These are phyloP conservation scores for Xenosphaeropsis pyriputrescens DNA, from an alignment of 2,329 filamentous ascomycete genomes.

Conservation along the genomic window DNA sequence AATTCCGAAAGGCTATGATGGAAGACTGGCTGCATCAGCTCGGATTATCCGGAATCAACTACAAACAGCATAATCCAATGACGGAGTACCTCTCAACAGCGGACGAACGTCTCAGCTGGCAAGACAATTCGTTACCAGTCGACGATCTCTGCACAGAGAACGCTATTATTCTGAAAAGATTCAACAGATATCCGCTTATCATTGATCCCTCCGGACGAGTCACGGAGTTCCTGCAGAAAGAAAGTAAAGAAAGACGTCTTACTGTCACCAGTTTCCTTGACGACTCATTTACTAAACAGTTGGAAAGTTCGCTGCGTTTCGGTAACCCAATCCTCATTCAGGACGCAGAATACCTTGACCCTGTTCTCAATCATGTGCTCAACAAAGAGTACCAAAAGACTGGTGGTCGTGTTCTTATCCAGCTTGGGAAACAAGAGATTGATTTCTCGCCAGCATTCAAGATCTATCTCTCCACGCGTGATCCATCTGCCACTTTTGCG, in stretches of 20 bases:
- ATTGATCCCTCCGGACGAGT: conserved; percentile 94
- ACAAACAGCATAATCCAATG: conserved; percentile 85
- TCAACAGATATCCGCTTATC: conserved; percentile 96
- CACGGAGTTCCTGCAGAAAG: conserved; percentile 87
- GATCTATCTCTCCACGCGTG: conserved; percentile 85
- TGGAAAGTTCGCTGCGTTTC: conserved; percentile 93
- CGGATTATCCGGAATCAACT: conserved; percentile 79
- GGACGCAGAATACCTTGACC: conserved; percentile 92
- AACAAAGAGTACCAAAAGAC: conserved; percentile 99
- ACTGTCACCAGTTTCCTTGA: conserved; percentile 98
- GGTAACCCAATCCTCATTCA: conserved; percentile 98
- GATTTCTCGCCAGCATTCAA: conserved; percentile 97
- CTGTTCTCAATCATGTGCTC: conserved; percentile 93
- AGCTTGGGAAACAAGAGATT: conserved; percentile 96
- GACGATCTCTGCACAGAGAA: conserved; percentile 98
- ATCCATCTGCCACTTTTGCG: conserved; percentile 89
- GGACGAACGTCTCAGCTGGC: conserved; percentile 89
- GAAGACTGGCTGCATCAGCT: conserved; percentile 96
- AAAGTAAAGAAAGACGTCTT: conserved; percentile 83
- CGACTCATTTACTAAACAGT: conserved; percentile 93
- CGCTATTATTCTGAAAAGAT: conserved; percentile 90
- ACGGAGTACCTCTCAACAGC: conserved; percentile 95
- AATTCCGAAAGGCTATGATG: conserved; percentile 93
- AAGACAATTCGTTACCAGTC: conserved; percentile 82
- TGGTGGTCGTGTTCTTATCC: conserved; percentile 91